A percentile compares a stretch with the other conserved stretches of the same genome.
phyloP scores from a whole-genome alignment of 371 early-diverging fungal species.

The Rhizomucor miehei region DNA sequence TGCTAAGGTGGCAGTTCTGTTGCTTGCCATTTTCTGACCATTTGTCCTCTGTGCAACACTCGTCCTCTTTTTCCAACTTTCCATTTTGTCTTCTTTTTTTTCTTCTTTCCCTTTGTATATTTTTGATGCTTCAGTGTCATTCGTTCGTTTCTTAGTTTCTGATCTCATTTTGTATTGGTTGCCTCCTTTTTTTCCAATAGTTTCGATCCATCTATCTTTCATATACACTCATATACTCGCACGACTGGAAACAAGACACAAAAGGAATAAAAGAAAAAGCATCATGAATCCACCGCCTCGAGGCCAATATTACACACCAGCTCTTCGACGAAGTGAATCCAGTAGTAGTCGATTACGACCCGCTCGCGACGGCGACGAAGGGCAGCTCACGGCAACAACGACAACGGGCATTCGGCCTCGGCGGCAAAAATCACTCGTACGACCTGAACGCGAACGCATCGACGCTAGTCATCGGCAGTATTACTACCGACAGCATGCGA shows the following conservation, averaged over 20 bases:
- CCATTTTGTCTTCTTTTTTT: neutral
- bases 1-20: too few relatives aligned
- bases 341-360: neutral
- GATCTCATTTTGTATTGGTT: neutral
- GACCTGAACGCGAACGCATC: constrained; percentile 69
- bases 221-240: too few relatives aligned
- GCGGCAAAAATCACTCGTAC: constrained; percentile 64
- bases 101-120: neutral
- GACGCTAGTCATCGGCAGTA: constrained; percentile 54
- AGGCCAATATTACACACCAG: neutral
- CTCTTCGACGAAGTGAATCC: neutral
- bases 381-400: too few relatives aligned
- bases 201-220: too few relatives aligned
- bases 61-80: neutral
- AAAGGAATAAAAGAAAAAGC: neutral
- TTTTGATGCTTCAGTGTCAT: neutral
- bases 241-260: neutral
- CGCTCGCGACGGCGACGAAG: neutral
- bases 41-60: too few relatives aligned
- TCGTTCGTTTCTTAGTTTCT: neutral
- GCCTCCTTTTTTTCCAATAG: too few relatives aligned
- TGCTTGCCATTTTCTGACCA: too few relatives aligned
- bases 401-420: constrained; percentile 8
- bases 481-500: constrained; percentile 47
- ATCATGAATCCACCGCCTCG: neutral